A percentile compares a stretch with the other conserved stretches of the same genome.
Conservation (phyloP, 306 rosid species). For the Begonia masoniana region DNA sequence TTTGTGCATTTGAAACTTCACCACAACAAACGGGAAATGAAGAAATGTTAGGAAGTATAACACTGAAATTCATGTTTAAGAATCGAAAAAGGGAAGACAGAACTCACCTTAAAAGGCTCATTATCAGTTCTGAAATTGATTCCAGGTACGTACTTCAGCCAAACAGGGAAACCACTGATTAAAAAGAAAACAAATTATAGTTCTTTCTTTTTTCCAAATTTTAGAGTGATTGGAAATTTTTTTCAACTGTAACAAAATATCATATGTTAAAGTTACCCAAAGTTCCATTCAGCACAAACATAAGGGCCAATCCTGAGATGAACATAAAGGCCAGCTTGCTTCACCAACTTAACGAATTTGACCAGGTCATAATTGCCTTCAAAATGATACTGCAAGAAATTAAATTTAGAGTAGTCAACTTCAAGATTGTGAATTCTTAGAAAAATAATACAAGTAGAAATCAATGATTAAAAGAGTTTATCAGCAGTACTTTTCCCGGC, state of each 20-base stretch:
- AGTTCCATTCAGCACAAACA: constrained; percentile 98
- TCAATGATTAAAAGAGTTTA: constrained; percentile 5
- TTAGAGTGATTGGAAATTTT: neutral
- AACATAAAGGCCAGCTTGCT: constrained; percentile 87
- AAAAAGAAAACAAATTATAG: constrained; percentile 1
- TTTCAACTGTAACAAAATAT: constrained; percentile 1
- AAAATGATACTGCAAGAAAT: constrained; percentile 61
- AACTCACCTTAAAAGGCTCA: constrained; percentile 73
- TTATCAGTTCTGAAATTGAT: constrained; percentile 87
- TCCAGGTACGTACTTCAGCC: constrained; percentile 95
- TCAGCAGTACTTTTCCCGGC: constrained; percentile 61
- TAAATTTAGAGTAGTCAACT: neutral
- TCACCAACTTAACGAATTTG: constrained; percentile 71
- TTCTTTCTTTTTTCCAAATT: constrained; percentile 6
- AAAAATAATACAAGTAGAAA: constrained; percentile 2
- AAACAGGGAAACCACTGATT: constrained; percentile 91
- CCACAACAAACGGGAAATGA: neutral
- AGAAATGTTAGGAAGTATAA: neutral
- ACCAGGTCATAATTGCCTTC: constrained; percentile 90
- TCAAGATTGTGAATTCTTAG: constrained; percentile 6
- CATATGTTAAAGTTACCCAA: constrained; percentile 43
- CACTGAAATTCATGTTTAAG: neutral
- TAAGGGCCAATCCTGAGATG: constrained; percentile 98
- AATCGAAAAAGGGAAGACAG: constrained; percentile 6
- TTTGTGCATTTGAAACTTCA: constrained; percentile 7